phyloP scores from a whole-genome alignment of 108 stramenopile species.

The Cyclotella sp. region DNA sequence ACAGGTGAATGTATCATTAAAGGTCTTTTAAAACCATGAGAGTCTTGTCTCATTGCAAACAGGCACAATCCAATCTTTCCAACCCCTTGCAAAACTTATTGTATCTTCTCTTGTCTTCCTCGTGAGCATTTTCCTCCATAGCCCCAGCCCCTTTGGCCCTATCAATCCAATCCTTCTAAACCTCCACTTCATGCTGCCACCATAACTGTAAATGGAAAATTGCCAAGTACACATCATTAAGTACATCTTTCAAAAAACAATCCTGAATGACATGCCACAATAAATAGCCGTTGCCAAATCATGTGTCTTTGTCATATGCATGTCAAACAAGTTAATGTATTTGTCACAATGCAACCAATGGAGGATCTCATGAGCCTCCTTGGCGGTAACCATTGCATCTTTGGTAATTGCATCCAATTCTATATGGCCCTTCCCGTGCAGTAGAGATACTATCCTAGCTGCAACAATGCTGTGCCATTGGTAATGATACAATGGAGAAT shows the following conservation, averaged over 20 bases:
- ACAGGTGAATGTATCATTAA: no score
- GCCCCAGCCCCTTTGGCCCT: constrained; percentile 71
- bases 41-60: constrained; percentile 80
- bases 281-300: constrained; percentile 72
- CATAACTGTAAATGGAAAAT: constrained; percentile 67
- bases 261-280: constrained; percentile 61
- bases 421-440: constrained; percentile 59
- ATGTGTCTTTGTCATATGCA: constrained; percentile 75
- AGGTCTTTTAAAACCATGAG: constrained; percentile 80
- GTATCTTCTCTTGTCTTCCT: constrained; percentile 73
- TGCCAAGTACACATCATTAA: constrained; percentile 67
- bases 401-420: constrained; percentile 81
- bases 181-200: constrained; percentile 82
- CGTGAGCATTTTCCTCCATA: constrained; percentile 76
- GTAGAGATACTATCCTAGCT: constrained; percentile 69
- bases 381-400: constrained; percentile 83
- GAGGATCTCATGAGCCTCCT: constrained; percentile 75
- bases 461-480: constrained; percentile 74
- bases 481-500: constrained; percentile 68
- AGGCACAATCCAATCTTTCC: constrained; percentile 78
- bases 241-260: constrained; percentile 43
- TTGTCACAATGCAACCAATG: constrained; percentile 73
- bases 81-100: constrained; percentile 75
- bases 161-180: constrained; percentile 87
- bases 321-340: constrained; percentile 67